Evolutionary conservation across 768 basidiomycete species (phyloP).

Genomic region (Tulasnella sp.): DNA sequence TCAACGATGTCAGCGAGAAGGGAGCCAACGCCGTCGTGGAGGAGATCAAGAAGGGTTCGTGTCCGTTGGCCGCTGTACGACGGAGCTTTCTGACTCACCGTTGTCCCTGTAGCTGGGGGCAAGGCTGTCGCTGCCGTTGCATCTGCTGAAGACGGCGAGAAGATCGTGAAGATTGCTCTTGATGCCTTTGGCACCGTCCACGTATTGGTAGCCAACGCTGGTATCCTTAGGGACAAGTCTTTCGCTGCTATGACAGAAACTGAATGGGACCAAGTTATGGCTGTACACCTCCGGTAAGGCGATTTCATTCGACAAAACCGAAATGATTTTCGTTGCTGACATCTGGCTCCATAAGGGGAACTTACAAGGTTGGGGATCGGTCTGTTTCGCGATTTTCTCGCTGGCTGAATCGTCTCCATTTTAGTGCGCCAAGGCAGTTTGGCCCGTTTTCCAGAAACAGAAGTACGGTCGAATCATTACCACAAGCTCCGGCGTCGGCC

Average conservation of each 20-base stretch:
- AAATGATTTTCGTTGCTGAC: background rate
- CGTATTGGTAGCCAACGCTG: constrained; percentile 87
- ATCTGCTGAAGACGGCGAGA: constrained; percentile 88
- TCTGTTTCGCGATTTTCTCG: background rate
- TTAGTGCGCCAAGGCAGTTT: constrained; percentile 87
- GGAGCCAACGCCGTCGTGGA: constrained; percentile 77
- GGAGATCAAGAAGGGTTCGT: constrained; percentile 73
- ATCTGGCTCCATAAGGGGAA: constrained; percentile 50
- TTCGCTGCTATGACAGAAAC: constrained; percentile 83
- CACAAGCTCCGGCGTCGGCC: constrained; percentile 88
- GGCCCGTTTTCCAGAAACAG: constrained; percentile 96
- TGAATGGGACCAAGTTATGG: constrained; percentile 92
- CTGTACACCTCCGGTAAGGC: constrained; percentile 68
- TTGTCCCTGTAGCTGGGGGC: constrained; percentile 62
- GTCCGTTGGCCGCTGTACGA: background rate
- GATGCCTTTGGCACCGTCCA: constrained; percentile 87
- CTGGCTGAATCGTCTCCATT: background rate
- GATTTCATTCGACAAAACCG: background rate
- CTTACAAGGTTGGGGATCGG: constrained; percentile 66
- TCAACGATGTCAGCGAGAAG: constrained; percentile 91
- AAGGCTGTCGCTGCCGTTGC: constrained; percentile 72
- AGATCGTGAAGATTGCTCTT: constrained; percentile 79
- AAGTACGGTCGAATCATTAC: constrained; percentile 94
- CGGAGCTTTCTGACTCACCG: background rate
- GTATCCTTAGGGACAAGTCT: constrained; percentile 89